Evolutionary conservation across 352 stramenopile genomes (phyloP).

Genomic region (Phytophthora nicotianae): DNA sequence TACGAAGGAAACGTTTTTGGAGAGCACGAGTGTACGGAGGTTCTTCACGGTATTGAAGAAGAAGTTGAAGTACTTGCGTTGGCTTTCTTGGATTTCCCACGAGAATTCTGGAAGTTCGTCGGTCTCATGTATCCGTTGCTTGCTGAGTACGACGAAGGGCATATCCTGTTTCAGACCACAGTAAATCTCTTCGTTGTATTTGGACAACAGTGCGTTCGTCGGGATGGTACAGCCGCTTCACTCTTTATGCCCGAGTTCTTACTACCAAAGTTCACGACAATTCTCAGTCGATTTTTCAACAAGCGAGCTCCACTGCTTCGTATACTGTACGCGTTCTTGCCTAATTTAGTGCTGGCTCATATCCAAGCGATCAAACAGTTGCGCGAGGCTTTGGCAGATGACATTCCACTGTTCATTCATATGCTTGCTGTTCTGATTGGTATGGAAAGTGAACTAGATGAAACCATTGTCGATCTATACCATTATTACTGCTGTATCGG

Average conservation of each 20-base stretch:
- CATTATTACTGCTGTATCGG: constrained; percentile 90
- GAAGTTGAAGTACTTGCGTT: constrained; percentile 56
- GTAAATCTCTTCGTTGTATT: constrained; percentile 44
- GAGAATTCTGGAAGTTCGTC: constrained; percentile 82
- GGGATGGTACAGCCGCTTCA: constrained; percentile 46
- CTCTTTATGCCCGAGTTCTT: constrained; percentile 65
- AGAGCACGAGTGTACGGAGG: constrained; percentile 40
- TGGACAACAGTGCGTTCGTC: constrained; percentile 51
- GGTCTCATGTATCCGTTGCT: constrained; percentile 62
- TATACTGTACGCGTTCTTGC: constrained; percentile 67
- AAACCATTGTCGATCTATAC: constrained; percentile 82
- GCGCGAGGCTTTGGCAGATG: constrained; percentile 58
- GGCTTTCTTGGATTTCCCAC: constrained; percentile 75
- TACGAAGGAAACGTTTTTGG: constrained; percentile 44
- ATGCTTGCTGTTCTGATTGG: constrained; percentile 68
- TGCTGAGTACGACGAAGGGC: constrained; percentile 49
- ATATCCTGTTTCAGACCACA: constrained; percentile 45
- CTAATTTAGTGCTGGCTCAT: constrained; percentile 56
- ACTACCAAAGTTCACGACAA: constrained; percentile 49
- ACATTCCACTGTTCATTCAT: constrained; percentile 83
- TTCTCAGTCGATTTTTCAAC: constrained; percentile 21
- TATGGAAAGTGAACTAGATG: constrained; percentile 75
- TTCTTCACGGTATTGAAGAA: constrained; percentile 54
- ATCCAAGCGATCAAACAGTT: constrained; percentile 82
- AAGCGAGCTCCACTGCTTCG: constrained; percentile 65